phyloP scores from a whole-genome alignment of 2,329 filamentous ascomycete species.

The Microdochium nivale region DNA sequence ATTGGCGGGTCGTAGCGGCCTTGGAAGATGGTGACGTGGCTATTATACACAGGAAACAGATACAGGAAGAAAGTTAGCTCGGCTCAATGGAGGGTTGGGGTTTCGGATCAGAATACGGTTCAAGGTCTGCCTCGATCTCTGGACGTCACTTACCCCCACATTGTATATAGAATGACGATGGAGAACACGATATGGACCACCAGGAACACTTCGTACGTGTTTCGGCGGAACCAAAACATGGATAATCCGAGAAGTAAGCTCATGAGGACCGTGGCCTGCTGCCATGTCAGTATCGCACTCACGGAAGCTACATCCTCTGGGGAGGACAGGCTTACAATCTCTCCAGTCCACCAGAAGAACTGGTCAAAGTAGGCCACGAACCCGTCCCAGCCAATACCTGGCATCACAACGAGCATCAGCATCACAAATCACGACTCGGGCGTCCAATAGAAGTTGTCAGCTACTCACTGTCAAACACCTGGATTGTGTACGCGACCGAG shows the following conservation, averaged over 20 bases:
- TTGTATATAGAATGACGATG: slow-evolving; percentile 36
- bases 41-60: slow-evolving; percentile 8
- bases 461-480: slow-evolving; percentile 27
- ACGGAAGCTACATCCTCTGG: too few species aligned
- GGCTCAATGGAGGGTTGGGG: not conserved
- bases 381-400: slow-evolving; percentile 23
- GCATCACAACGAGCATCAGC: not conserved
- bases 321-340: slow-evolving; percentile 26
- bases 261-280: slow-evolving; percentile 34
- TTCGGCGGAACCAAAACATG: slow-evolving; percentile 39
- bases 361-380: slow-evolving; percentile 28
- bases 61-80: not conserved
- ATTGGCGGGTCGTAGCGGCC: slow-evolving; percentile 39
- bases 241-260: slow-evolving; percentile 36
- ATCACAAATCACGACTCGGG: not conserved
- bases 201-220: slow-evolving; percentile 43
- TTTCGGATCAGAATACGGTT: not conserved
- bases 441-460: not conserved
- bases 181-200: slow-evolving; percentile 43
- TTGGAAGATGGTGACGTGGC: slow-evolving; percentile 44
- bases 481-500: slow-evolving; percentile 47
- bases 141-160: slow-evolving; percentile 37
- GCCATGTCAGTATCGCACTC: not conserved
- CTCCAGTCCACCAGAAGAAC: slow-evolving; percentile 42
- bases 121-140: not conserved